phyloP scores from a whole-genome alignment of 2,329 filamentous ascomycete genomes.

The Paraphoma sp. region DNA sequence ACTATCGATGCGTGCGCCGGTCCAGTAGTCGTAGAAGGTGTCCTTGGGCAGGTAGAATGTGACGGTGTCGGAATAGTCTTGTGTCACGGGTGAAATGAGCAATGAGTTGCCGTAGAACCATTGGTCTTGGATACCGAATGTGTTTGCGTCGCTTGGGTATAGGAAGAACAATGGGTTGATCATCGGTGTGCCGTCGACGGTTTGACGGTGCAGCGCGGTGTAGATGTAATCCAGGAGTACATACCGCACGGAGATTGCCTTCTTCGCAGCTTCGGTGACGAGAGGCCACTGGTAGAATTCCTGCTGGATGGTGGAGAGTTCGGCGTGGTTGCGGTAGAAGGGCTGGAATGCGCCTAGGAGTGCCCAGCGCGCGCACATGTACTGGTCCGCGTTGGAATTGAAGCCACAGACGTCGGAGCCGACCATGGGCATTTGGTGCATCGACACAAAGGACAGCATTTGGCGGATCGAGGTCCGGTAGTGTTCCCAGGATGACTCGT shows the following conservation, averaged over 20 bases:
- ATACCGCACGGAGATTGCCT: slow-evolving; percentile 76
- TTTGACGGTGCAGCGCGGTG: slow-evolving; percentile 70
- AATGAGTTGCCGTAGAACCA: slow-evolving; percentile 67
- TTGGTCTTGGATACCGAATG: slow-evolving; percentile 60
- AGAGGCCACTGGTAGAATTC: slow-evolving; percentile 75
- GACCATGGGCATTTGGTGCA: slow-evolving; percentile 58
- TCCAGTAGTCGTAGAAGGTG: slow-evolving; percentile 67
- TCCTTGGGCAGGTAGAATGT: slow-evolving; percentile 64
- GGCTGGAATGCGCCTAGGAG: slow-evolving; percentile 74
- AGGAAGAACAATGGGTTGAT: slow-evolving; percentile 75
- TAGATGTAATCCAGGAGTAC: slow-evolving; percentile 81
- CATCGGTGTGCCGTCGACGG: slow-evolving; percentile 66
- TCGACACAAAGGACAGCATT: slow-evolving; percentile 54
- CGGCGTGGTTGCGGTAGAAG: slow-evolving; percentile 79
- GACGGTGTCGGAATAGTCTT: slow-evolving; percentile 60
- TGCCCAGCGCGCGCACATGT: slow-evolving; percentile 78
- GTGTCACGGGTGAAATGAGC: slow-evolving; percentile 63
- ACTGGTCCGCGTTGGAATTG: slow-evolving; percentile 68
- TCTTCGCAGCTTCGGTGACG: slow-evolving; percentile 69
- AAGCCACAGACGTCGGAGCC: slow-evolving; percentile 78
- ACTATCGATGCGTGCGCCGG: slow-evolving; percentile 55
- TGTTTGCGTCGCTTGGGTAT: slow-evolving; percentile 66
- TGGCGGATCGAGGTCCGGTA: slow-evolving; percentile 52
- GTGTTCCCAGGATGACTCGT: slow-evolving; percentile 52
- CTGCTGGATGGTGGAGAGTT: slow-evolving; percentile 60